Conservation (phyloP, 225 moss, liverwort and hornwort genomes). For the Climacium dendroides region DNA sequence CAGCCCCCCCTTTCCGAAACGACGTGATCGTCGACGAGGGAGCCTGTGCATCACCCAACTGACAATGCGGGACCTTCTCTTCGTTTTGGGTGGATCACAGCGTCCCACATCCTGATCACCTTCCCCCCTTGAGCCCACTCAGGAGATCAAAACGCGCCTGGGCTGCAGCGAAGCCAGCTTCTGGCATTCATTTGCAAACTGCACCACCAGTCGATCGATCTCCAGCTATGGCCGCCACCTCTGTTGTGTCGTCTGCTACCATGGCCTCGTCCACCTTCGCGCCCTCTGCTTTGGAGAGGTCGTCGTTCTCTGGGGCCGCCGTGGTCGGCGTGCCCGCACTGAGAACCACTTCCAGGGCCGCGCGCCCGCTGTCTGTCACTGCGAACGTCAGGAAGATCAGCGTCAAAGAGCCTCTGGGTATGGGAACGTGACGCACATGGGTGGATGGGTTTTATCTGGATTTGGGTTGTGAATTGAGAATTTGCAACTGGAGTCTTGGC, state of each 20-base stretch:
- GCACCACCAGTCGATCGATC: background rate
- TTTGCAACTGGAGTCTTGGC: background rate
- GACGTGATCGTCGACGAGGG: background rate
- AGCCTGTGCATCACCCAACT: background rate
- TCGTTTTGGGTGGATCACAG: background rate
- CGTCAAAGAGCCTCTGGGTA: background rate
- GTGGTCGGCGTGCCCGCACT: conserved; percentile 43
- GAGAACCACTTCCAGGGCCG: background rate
- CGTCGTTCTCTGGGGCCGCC: conserved; percentile 34
- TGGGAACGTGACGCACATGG: background rate
- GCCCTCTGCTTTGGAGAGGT: conserved; percentile 16
- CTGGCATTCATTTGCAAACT: background rate
- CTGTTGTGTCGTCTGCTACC: conserved; percentile 9
- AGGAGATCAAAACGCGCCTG: background rate
- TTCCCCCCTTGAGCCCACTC: background rate
- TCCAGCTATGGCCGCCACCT: conserved; percentile 29
- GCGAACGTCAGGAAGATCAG: conserved; percentile 48
- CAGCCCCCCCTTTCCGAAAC: background rate
- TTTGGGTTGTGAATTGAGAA: no score
- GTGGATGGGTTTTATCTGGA: background rate
- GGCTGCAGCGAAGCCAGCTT: background rate
- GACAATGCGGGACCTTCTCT: background rate
- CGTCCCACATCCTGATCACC: background rate
- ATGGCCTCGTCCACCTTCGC: conserved; percentile 6
- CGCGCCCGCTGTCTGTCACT: conserved; percentile 12